Evolutionary conservation across 257 asterid species (phyloP), one percentile per base, ranked within the genome.

Genomic region (Scutellaria baicalensis): DNA sequence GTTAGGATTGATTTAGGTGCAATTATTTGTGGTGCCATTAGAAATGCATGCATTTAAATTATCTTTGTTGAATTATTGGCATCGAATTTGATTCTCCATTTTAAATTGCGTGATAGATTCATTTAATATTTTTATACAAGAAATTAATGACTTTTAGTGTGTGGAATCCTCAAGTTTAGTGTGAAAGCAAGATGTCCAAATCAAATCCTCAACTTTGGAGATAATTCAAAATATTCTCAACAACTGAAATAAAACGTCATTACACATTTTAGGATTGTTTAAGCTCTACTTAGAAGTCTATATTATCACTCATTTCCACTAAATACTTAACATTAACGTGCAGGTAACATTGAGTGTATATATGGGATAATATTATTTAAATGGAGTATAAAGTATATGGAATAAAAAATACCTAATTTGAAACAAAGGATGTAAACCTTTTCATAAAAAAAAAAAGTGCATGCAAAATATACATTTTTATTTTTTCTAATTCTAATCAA

Each of bases 41-140:
- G 33, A 45, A 44, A 57, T 45, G 12, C 36, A 40, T 59, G 61
- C 59, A 69, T 23, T n/a, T 13, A 9, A 62, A 59, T 52, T 62
- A 42, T 73, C 56, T 48, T 49, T 8, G 50, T 49, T 66, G 72
- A 73, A 74, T 74, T 74, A 70, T 59, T 74, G 67, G 57, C 47
- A 18, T 43, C 42, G 48, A 23, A 23, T 23, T n/a, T n/a, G n/a
- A 12, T 50, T 12, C 35, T 68, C 39, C 52, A 18, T 68, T 60
- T 51, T 1, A 33, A 49, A 10, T 10, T 20, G n/a, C 23, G 13
- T 40, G 58, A 43, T 54, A 54, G 21, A 38, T 42, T 20, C 39
- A 52, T 49, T 13, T 42, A 11, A 50, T 61, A 43, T 51, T 35
- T 27, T 14, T 23, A 0, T 2, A 31, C 2, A 13, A 9, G 5